Percentiles rank a stretch among this genome's conserved stretches.
Conservation (phyloP, 2,329 filamentous ascomycete genomes). For the Fusarium graminum region DNA sequence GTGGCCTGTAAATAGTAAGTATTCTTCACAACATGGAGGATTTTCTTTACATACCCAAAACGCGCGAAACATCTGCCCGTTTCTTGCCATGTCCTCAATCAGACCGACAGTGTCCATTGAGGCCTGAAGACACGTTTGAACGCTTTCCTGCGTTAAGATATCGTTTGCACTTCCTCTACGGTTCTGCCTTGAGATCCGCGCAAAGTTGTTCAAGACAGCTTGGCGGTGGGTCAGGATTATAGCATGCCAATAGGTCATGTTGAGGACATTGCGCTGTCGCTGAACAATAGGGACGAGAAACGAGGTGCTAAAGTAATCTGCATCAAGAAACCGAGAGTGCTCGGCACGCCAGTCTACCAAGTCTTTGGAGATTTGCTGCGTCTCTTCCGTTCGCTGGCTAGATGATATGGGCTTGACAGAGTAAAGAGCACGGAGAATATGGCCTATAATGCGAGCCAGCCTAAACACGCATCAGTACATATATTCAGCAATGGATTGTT, state of each 20-base stretch:
- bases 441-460: slow-evolving; percentile 54
- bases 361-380: slow-evolving; percentile 49
- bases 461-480: slow-evolving; percentile 23
- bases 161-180: slow-evolving; percentile 13
- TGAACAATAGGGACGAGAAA: slow-evolving; percentile 57
- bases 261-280: slow-evolving; percentile 58
- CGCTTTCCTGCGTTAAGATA: slow-evolving; percentile 32
- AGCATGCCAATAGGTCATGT: slow-evolving; percentile 59
- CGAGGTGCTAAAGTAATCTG: slow-evolving; percentile 53
- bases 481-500: rapidly evolving
- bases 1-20: slow-evolving; percentile 38
- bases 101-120: slow-evolving; percentile 42
- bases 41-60: slow-evolving; percentile 33
- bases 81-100: slow-evolving; percentile 44
- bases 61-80: slow-evolving; percentile 42
- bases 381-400: slow-evolving; percentile 44
- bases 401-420: slow-evolving; percentile 53
- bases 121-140: slow-evolving; percentile 39
- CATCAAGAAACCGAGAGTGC: slow-evolving; percentile 55
- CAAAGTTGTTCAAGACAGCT: slow-evolving; percentile 55
- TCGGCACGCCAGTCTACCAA: slow-evolving; percentile 54
- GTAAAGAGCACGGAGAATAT: slow-evolving; percentile 54
- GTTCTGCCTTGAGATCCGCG: slow-evolving; percentile 27
- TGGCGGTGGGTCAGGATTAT: slow-evolving; percentile 57
- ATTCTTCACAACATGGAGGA: rapidly evolving